Evolutionary conservation across 2,329 filamentous ascomycete genomes (phyloP).

Genomic region (Verticillium nubilum): DNA sequence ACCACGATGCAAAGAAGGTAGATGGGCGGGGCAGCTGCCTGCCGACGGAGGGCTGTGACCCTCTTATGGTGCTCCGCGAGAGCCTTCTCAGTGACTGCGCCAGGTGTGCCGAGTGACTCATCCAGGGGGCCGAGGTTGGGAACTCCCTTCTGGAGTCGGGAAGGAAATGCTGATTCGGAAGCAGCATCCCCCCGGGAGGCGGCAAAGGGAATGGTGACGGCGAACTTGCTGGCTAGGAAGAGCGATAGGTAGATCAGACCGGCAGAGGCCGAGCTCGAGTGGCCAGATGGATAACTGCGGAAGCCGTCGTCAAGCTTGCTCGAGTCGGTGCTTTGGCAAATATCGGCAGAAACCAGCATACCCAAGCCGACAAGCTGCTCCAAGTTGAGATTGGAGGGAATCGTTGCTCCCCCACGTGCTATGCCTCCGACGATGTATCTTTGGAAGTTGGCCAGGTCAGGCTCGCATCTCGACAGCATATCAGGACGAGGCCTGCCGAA

Average conservation of each 20-base stretch:
- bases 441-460: conserved; percentile 60
- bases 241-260: conserved; percentile 82
- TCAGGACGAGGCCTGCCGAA: conserved; percentile 73
- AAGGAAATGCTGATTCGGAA: conserved; percentile 65
- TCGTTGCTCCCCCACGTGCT: conserved; percentile 29
- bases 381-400: conserved; percentile 5
- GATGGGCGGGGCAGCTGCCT: conserved; percentile 76
- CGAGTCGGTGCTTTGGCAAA: conserved; percentile 64
- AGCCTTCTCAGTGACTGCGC: conserved; percentile 17
- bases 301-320: conserved; percentile 72
- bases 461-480: conserved; percentile 71
- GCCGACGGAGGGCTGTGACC: conserved; percentile 54
- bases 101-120: neutral
- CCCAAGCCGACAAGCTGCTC: conserved; percentile 44
- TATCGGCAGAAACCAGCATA: conserved; percentile 63
- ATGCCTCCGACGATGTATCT: conserved; percentile 60
- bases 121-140: neutral
- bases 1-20: conserved; percentile 69
- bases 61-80: conserved; percentile 28
- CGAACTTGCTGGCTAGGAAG: conserved; percentile 80
- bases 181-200: conserved; percentile 39
- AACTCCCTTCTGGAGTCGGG: conserved; percentile 21
- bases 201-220: conserved; percentile 67
- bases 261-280: conserved; percentile 63
- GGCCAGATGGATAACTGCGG: conserved; percentile 61